phyloP scores from a whole-genome alignment of 108 stramenopile species.

The Cyclotella choctawhatcheeana region DNA sequence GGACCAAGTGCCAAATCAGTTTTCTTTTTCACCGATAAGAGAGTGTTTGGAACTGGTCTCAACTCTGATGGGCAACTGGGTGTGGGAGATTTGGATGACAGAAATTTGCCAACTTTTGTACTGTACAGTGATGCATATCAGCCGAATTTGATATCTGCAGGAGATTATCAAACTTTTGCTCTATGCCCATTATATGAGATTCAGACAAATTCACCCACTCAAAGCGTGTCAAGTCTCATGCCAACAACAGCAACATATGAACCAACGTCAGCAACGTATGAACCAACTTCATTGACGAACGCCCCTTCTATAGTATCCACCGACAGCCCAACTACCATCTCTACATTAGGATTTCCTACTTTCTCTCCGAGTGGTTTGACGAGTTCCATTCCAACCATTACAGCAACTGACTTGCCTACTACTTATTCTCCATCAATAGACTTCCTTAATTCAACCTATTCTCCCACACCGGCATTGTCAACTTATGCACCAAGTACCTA shows the following conservation, averaged over 20 bases:
- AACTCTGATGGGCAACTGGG: slow-evolving; percentile 50
- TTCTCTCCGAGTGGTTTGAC: no score
- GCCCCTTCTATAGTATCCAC: no score
- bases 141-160: slow-evolving; percentile 30
- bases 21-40: slow-evolving; percentile 42
- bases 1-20: slow-evolving; percentile 42
- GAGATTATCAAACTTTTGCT: slow-evolving; percentile 45
- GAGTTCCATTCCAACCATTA: no score
- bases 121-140: slow-evolving; percentile 15
- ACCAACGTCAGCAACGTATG: slow-evolving; percentile 37
- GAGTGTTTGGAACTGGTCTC: slow-evolving; percentile 42
- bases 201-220: background rate
- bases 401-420: no score
- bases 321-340: no score
- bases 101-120: slow-evolving; percentile 39
- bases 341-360: no score
- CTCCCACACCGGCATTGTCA: background rate
- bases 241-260: slow-evolving; percentile 2
- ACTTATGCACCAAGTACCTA: slow-evolving; percentile 1
- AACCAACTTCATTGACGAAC: no score
- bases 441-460: background rate
- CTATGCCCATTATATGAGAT: background rate
- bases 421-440: no score
- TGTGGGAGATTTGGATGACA: slow-evolving; percentile 34
- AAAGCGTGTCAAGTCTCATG: no score